Evolutionary conservation across 2,329 filamentous ascomycete genomes (phyloP), one percentile per base, ranked within the genome.

Genomic region (Neofusicoccum laricinum): DNA sequence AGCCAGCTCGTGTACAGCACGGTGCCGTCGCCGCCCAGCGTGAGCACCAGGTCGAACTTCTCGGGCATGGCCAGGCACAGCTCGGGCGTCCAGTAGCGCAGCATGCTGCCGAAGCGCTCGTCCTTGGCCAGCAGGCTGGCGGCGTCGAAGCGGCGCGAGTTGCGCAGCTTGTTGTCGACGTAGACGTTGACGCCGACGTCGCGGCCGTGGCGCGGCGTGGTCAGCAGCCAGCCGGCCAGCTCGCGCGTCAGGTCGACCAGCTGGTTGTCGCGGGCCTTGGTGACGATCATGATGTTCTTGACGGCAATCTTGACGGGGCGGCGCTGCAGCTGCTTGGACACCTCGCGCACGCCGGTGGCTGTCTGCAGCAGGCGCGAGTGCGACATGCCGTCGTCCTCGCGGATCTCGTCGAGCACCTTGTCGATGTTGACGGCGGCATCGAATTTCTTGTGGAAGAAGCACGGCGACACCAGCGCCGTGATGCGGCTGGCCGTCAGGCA

Each of bases 361-460:
- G 95, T 99, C 81, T 97, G 94, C 72, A 97, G 92, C 46, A 99
- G 86, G 62, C 93, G 88, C 10, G 92, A 97, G 79, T 98, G 95
- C 38, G 93, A 97, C 82, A 97, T 90, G 78, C 87, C 92, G 71
- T 96, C 92, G 63, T 88, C 85, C 70, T 95, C 90, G 73, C 90
- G 89, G 72, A 98, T 96, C 78, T 99, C 95, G 74, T 98, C 93
- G 6, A 99, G 84, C 5, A 99, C 93, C 78, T 91, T 95, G 70
- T 95, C 91, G 65, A 98, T 92, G 76, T 99, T 92, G 70, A 99
- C 92, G 8, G 93, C 92, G 75, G 97, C 93, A 71, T 97, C 95
- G 73, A 99, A 99, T 67, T 94, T 88, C 79, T 96, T 91, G 79
- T 99, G 95, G 80, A 97, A 98, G 80, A 96, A 99, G 81, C 95